These are phyloP conservation scores for Acanthochlamys bracteata DNA, from an alignment of 106 monocot species.

Conservation along the genomic window DNA sequence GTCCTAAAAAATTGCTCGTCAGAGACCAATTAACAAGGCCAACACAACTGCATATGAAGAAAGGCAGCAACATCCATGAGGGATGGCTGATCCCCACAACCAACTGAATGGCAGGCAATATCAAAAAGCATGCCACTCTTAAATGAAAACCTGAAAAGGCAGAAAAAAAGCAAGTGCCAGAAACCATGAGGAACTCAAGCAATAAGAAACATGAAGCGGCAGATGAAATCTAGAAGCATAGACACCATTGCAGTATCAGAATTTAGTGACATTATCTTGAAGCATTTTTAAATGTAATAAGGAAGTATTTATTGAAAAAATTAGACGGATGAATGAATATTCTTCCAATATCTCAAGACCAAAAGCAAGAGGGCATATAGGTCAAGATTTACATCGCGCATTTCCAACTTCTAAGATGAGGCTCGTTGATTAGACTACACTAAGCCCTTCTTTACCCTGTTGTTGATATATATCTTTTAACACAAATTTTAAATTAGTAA, in stretches of 20 bases:
- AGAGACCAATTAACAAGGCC: constrained; percentile 97
- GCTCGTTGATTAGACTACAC: neutral
- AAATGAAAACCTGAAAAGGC: constrained; percentile 54
- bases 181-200: neutral
- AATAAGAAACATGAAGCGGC: neutral
- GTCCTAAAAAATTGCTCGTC: constrained; percentile 88
- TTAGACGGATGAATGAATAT: neutral
- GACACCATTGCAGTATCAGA: neutral
- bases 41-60: constrained; percentile 89
- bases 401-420: neutral
- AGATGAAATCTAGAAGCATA: neutral
- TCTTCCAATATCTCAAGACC: neutral
- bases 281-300: neutral
- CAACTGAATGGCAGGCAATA: constrained; percentile 77
- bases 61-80: constrained; percentile 87
- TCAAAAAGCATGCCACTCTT: constrained; percentile 63
- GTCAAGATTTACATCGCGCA: neutral
- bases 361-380: neutral
- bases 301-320: neutral
- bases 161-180: constrained; percentile 7
- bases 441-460: neutral
- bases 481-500: too few species aligned
- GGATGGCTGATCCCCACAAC: constrained; percentile 87
- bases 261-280: neutral
- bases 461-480: neutral